These are phyloP conservation scores for Blastobotrys americana DNA, from an alignment of 805 yeast species.

Conservation along the genomic window DNA sequence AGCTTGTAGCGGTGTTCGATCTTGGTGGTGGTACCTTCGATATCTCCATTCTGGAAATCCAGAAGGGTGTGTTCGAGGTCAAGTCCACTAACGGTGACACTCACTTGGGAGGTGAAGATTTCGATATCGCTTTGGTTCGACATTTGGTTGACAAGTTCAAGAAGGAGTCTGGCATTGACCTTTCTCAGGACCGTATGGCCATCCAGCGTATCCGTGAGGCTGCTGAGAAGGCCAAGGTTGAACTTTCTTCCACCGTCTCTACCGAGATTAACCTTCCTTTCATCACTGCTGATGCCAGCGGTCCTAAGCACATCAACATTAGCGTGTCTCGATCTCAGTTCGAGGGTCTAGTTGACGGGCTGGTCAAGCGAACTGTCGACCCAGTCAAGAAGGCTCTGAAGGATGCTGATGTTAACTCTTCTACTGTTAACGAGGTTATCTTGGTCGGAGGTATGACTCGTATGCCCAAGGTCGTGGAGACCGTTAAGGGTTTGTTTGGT, in stretches of 20 bases:
- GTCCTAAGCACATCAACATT: constrained; percentile 72
- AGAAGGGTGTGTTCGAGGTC: constrained; percentile 96
- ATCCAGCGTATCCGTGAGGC: constrained; percentile 83
- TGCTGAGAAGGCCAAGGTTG: constrained; percentile 85
- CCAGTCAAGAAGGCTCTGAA: constrained; percentile 77
- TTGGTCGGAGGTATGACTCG: constrained; percentile 89
- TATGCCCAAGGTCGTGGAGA: constrained; percentile 80
- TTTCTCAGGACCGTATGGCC: constrained; percentile 62
- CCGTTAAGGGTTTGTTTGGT: constrained; percentile 70
- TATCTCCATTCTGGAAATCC: constrained; percentile 92
- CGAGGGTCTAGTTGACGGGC: constrained; percentile 57
- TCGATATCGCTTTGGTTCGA: constrained; percentile 81
- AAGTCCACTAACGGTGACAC: constrained; percentile 96
- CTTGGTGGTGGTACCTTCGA: constrained; percentile 99
- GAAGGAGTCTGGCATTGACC: constrained; percentile 61
- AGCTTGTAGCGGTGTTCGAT: constrained; percentile 92
- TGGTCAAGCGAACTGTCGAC: constrained; percentile 63
- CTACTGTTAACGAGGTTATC: constrained; percentile 71
- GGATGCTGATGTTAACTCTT: constrained; percentile 64
- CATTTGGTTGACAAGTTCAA: constrained; percentile 74
- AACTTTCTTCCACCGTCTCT: constrained; percentile 63
- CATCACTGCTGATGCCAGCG: constrained; percentile 79
- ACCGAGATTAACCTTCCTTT: constrained; percentile 78
- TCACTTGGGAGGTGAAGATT: constrained; percentile 89
- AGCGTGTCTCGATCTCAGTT: constrained; percentile 61